Conservation (phyloP, 1,139 yeast species). For the Geotrichum macrosporum region DNA sequence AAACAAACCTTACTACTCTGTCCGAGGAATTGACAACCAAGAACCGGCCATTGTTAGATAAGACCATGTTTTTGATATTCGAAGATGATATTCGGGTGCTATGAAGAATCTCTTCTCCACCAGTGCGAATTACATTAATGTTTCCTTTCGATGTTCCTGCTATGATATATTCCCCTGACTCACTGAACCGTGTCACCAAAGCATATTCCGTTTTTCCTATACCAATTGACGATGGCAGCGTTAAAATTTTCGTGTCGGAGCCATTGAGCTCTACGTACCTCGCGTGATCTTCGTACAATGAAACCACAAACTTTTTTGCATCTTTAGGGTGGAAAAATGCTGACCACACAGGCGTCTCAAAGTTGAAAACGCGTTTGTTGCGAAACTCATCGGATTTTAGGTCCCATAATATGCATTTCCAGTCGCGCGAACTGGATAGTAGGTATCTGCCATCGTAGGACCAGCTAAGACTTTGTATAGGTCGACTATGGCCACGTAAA, state of each 20-base stretch:
- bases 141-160: constrained; percentile 81
- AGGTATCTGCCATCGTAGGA: constrained; percentile 66
- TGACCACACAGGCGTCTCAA: constrained; percentile 72
- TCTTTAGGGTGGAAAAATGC: constrained; percentile 55
- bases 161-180: constrained; percentile 53
- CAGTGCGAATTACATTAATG: constrained; percentile 47
- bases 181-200: constrained; percentile 39
- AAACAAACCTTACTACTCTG: constrained; percentile 68
- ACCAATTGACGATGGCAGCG: constrained; percentile 7
- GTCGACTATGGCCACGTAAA: constrained; percentile 61
- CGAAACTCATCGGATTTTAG: constrained; percentile 45
- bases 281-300: constrained; percentile 39
- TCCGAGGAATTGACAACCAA: constrained; percentile 80
- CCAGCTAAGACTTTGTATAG: constrained; percentile 78
- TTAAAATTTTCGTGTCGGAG: constrained; percentile 4
- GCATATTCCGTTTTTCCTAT: constrained; percentile 27
- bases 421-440: constrained; percentile 76
- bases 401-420: constrained; percentile 84
- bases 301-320: constrained; percentile 47
- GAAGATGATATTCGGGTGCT: constrained; percentile 58
- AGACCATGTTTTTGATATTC: constrained; percentile 64
- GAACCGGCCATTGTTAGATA: constrained; percentile 64
- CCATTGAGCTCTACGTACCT: constrained; percentile 30
- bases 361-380: constrained; percentile 42
- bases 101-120: constrained; percentile 40